Conservation (phyloP, 495 filamentous ascomycete species). For the Lasiosphaeria ovina region DNA sequence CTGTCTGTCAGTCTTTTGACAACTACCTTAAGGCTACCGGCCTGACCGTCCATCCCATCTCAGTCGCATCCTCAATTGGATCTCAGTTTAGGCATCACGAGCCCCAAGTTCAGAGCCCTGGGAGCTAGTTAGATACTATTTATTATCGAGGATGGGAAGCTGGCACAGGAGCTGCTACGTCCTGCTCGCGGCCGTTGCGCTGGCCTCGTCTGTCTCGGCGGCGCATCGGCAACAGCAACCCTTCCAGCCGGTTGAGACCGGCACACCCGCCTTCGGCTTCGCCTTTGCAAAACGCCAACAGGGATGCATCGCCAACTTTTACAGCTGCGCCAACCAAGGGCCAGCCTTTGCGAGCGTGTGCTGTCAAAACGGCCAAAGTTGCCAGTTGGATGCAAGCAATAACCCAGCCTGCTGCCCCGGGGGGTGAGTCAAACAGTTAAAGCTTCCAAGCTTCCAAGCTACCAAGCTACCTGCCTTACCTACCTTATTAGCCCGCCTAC, state of each 20-base stretch:
- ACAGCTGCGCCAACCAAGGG: constrained; percentile 42
- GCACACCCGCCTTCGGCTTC: neutral
- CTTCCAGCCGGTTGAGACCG: constrained; percentile 33
- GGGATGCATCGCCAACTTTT: constrained; percentile 39
- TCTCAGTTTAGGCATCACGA: too few relatives aligned
- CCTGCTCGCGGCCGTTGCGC: constrained; percentile 12
- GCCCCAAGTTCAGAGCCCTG: too few relatives aligned
- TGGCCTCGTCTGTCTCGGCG: constrained; percentile 14
- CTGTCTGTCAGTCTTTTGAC: too few relatives aligned
- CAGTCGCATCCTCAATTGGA: too few relatives aligned
- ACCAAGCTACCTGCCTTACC: too few relatives aligned
- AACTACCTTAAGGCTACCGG: too few relatives aligned
- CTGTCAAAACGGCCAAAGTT: constrained; percentile 45
- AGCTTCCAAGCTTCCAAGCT: too few relatives aligned
- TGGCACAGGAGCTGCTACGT: neutral
- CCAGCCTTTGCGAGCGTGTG: constrained; percentile 40
- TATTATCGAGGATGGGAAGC: neutral
- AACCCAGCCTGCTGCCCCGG: constrained; percentile 47
- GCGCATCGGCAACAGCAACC: constrained; percentile 25
- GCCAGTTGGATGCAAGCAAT: constrained; percentile 41
- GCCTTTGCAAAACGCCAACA: constrained; percentile 23
- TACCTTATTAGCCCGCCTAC: too few relatives aligned
- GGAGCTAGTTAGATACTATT: neutral
- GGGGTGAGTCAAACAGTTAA: constrained; percentile 30
- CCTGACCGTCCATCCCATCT: too few relatives aligned